Percentiles rank a stretch among this genome's conserved stretches.
Conservation (phyloP, 495 filamentous ascomycete genomes). For the Pyrenula aspistea region DNA sequence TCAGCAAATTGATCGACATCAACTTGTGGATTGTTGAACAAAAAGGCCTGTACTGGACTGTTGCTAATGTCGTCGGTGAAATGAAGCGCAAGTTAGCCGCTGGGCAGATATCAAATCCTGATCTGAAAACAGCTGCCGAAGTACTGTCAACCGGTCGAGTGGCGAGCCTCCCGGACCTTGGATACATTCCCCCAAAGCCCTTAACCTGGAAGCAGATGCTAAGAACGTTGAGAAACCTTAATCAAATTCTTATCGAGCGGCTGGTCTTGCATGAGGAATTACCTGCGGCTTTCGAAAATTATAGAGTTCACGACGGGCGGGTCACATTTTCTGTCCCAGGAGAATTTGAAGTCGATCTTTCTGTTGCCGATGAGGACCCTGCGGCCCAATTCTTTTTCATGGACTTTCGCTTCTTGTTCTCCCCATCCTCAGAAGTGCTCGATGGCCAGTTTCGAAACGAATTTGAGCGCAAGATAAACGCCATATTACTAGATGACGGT, state of each 20-base stretch:
- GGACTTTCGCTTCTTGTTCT: constrained; percentile 76
- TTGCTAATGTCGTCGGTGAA: constrained; percentile 49
- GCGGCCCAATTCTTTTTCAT: constrained; percentile 82
- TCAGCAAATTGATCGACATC: constrained; percentile 77
- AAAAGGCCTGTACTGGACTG: constrained; percentile 38
- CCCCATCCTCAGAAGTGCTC: constrained; percentile 50
- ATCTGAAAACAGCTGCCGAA: constrained; percentile 79
- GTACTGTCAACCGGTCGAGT: constrained; percentile 65
- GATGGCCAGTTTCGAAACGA: constrained; percentile 42
- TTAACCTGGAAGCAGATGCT: constrained; percentile 53
- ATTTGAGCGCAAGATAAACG: constrained; percentile 61
- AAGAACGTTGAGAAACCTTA: constrained; percentile 62
- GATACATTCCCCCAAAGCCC: constrained; percentile 65
- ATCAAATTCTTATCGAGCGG: constrained; percentile 69
- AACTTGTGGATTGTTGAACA: constrained; percentile 55
- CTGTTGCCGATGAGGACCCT: constrained; percentile 69
- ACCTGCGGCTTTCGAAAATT: constrained; percentile 60
- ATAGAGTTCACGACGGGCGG: constrained; percentile 62
- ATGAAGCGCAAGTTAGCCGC: constrained; percentile 54
- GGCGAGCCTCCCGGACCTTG: constrained; percentile 65
- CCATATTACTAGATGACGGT: constrained; percentile 48
- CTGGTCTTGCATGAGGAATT: constrained; percentile 65
- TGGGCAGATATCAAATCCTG: constrained; percentile 69
- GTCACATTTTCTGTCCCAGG: constrained; percentile 72
- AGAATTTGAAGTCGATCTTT: constrained; percentile 90